Base-by-base conservation (phyloP, 495 filamentous ascomycete species). In the Cercophora samala region DNA sequence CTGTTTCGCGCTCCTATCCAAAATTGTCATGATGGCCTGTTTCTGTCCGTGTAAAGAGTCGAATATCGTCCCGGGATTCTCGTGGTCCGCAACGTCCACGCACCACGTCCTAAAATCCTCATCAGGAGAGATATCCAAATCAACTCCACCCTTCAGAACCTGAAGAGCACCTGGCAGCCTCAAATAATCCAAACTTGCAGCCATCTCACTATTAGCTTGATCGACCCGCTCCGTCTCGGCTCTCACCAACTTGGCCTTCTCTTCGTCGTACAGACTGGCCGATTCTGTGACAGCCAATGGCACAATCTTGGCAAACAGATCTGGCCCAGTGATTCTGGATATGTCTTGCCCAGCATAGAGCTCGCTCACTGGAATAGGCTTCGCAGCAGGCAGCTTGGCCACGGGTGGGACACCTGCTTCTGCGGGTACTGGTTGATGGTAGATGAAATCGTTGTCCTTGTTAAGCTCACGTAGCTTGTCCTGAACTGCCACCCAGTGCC, bases 381-480 rank as follows among this genome's bases (percentile, higher is more conserved):
- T 99, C n/a, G 96, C 94, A 1, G 96, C 95, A 29, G 93, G 92
- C 11, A 98, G 84, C 75, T 98, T 99, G 3, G 93, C 87, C 62
- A 99, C 90, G 18, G 89, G 82, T 8, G 90, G 81, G 17, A 99
- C 82, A 55, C 86, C 86, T 15, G 91, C 90, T 76, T 97, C 94
- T 18, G 86, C 88, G 0, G 95, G 94, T 19, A 99, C 88, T 0
- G 87, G 87, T 68, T 97, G 92, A 76, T 99, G 95, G 72, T 98
- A 99, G 72, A 99, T 97, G 74, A 94, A 97, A 73, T 99, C 95
- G 74, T 99, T 99, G 76, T 99, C 95, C 69, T 97, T 97, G 65
- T 85, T 83, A 67, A 92, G 83, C 64, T 91, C 88, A 13, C 80
- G 78, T 24, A 97, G 81, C 72, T 88, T 91, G 62, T 95, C 89